Percentiles rank a stretch among this genome's conserved stretches.
Evolutionary conservation across 257 asterid genomes (phyloP).

Genomic region (Penstemon newberryi): DNA sequence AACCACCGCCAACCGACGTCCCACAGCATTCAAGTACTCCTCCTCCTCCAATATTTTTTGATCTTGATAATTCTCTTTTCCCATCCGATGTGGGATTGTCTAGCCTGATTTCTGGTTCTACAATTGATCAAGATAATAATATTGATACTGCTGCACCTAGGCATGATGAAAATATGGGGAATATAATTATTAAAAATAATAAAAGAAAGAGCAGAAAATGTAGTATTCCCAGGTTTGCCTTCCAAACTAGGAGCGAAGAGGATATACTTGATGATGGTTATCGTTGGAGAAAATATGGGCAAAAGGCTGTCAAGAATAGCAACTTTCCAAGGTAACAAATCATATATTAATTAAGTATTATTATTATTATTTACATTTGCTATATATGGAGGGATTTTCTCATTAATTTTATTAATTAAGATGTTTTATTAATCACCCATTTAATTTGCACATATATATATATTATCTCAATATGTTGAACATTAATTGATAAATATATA

Average conservation of each 20-base stretch:
- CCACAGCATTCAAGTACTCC: neutral
- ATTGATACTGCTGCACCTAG: neutral
- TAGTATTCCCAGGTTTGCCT: slow-evolving; percentile 30
- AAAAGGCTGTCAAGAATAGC: slow-evolving; percentile 50
- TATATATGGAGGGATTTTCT: too few relatives aligned
- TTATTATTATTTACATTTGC: too few relatives aligned
- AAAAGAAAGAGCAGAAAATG: too few relatives aligned
- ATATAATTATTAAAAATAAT: too few relatives aligned
- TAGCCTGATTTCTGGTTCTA: neutral
- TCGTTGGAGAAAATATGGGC: slow-evolving; percentile 61
- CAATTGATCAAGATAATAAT: slow-evolving; percentile 8
- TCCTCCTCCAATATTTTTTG: slow-evolving; percentile 7
- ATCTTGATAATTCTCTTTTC: slow-evolving; percentile 16
- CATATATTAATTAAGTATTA: neutral
- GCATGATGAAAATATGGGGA: too few relatives aligned
- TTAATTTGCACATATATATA: too few relatives aligned
- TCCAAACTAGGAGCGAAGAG: slow-evolving; percentile 51
- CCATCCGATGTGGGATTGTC: slow-evolving; percentile 21
- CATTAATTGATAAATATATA: neutral
- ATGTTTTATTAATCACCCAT: too few relatives aligned
- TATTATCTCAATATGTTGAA: too few relatives aligned
- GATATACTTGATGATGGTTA: slow-evolving; percentile 59
- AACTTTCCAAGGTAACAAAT: slow-evolving; percentile 43
- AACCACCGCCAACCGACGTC: neutral
- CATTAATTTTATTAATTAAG: too few relatives aligned